These are phyloP conservation scores for Chlorella sp. DNA, from an alignment of 139 green algal species.

Conservation along the genomic window DNA sequence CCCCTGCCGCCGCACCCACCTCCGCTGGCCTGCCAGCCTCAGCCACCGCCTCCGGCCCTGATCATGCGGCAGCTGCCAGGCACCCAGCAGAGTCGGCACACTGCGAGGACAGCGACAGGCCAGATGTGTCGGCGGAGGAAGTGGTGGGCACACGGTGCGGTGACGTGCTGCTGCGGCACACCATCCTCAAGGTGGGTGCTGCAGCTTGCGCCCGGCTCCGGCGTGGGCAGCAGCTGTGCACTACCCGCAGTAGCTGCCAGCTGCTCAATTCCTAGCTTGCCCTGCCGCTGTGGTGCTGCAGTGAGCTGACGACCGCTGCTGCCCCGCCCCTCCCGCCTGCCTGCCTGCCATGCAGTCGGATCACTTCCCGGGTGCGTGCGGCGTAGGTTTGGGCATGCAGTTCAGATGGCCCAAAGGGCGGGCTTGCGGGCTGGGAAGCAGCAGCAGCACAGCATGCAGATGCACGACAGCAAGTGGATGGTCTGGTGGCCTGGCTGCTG, in stretches of 20 bases:
- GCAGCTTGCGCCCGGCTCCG: no score
- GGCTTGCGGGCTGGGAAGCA: neutral
- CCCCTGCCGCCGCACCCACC: neutral
- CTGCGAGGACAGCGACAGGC: neutral
- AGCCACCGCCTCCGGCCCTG: neutral
- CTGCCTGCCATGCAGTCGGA: neutral
- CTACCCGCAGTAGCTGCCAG: neutral
- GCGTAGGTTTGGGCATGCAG: neutral
- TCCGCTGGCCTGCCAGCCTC: neutral
- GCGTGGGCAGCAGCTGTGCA: neutral
- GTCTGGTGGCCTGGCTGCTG: no score
- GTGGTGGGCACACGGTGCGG: conserved; percentile 71
- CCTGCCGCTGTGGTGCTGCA: neutral
- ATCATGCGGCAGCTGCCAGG: no score
- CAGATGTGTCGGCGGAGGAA: conserved; percentile 55
- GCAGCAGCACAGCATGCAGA: neutral
- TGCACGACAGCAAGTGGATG: no score
- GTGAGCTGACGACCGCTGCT: neutral
- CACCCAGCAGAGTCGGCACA: neutral
- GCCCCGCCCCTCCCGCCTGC: neutral
- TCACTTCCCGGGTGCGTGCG: conserved; percentile 10
- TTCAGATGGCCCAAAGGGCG: neutral
- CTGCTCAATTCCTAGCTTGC: neutral
- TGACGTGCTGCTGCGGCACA: conserved; percentile 88
- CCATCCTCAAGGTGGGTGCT: conserved; percentile 83